These are phyloP conservation scores for Boletellus ananas DNA, from an alignment of 768 basidiomycete genomes.

Conservation along the genomic window DNA sequence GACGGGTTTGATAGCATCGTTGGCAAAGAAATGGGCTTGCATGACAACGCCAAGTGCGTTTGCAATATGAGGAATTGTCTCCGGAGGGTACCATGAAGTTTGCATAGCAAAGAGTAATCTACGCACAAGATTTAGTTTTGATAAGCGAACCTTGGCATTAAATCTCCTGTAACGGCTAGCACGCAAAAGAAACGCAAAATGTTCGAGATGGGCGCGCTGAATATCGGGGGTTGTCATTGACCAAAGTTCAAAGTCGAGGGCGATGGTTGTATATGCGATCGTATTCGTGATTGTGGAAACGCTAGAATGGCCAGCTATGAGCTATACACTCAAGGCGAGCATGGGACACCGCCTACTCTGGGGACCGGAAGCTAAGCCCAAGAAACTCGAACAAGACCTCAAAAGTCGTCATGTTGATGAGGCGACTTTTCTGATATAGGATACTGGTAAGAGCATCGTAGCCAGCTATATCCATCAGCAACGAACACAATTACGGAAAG, in stretches of 20 bases:
- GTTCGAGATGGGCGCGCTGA: conserved; percentile 75
- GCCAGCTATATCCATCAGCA: conserved; percentile 51
- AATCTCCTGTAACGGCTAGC: conserved; percentile 73
- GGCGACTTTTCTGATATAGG: conserved; percentile 61
- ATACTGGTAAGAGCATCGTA: conserved; percentile 83
- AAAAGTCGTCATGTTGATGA: conserved; percentile 78
- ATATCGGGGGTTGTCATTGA: conserved; percentile 65
- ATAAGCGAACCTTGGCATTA: conserved; percentile 70
- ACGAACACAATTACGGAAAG: neutral
- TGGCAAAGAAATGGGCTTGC: conserved; percentile 63
- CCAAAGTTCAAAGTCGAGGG: conserved; percentile 92
- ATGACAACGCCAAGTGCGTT: conserved; percentile 60
- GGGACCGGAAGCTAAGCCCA: conserved; percentile 76
- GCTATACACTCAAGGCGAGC: neutral
- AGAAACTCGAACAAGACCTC: conserved; percentile 84
- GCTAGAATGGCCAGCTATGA: conserved; percentile 36
- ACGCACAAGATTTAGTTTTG: conserved; percentile 67
- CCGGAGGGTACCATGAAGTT: conserved; percentile 67
- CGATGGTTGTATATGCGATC: conserved; percentile 76
- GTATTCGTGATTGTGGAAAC: conserved; percentile 80
- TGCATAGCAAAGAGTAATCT: conserved; percentile 81
- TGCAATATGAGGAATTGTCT: conserved; percentile 44
- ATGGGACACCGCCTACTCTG: conserved; percentile 54
- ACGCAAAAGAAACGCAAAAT: conserved; percentile 71
- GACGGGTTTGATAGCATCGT: conserved; percentile 78